These are phyloP conservation scores for Babjeviella inositovora DNA, from an alignment of 805 yeast species.

Conservation along the genomic window DNA sequence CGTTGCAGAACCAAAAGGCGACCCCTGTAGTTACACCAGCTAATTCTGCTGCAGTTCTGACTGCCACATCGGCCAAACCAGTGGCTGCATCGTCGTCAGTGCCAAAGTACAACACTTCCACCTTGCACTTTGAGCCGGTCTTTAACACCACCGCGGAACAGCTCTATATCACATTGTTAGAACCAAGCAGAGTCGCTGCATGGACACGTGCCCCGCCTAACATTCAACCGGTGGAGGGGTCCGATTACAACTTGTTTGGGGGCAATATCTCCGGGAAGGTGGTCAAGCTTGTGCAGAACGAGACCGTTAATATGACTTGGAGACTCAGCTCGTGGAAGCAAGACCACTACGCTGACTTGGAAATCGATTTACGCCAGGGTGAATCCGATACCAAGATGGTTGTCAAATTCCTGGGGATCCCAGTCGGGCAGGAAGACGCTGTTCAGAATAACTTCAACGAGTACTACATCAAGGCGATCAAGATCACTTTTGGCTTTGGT, in stretches of 20 bases:
- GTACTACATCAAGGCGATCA: constrained; percentile 79
- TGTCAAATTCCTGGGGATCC: constrained; percentile 75
- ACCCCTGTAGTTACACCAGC: constrained; percentile 7
- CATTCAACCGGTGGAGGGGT: constrained; percentile 42
- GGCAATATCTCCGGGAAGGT: constrained; percentile 74
- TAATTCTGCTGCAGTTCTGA: constrained; percentile 4
- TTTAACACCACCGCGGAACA: constrained; percentile 86
- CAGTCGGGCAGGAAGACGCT: constrained; percentile 87
- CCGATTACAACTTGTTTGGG: constrained; percentile 61
- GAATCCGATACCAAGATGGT: constrained; percentile 72
- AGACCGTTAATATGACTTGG: constrained; percentile 65
- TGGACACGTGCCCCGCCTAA: constrained; percentile 73
- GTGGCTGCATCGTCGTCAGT: constrained; percentile 7
- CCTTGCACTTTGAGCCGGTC: constrained; percentile 58
- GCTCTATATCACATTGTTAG: constrained; percentile 60
- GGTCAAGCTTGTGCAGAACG: constrained; percentile 37
- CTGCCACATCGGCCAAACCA: constrained; percentile 4
- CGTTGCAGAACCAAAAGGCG: constrained; percentile 28
- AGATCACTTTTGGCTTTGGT: constrained; percentile 88
- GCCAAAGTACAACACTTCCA: constrained; percentile 68
- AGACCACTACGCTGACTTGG: constrained; percentile 65
- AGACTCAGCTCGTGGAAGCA: constrained; percentile 76
- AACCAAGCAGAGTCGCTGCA: constrained; percentile 66
- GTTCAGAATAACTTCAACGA: constrained; percentile 77
- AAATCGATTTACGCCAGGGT: constrained; percentile 57